Conservation (phyloP, 768 basidiomycete species). For the Boletus speciosus region DNA sequence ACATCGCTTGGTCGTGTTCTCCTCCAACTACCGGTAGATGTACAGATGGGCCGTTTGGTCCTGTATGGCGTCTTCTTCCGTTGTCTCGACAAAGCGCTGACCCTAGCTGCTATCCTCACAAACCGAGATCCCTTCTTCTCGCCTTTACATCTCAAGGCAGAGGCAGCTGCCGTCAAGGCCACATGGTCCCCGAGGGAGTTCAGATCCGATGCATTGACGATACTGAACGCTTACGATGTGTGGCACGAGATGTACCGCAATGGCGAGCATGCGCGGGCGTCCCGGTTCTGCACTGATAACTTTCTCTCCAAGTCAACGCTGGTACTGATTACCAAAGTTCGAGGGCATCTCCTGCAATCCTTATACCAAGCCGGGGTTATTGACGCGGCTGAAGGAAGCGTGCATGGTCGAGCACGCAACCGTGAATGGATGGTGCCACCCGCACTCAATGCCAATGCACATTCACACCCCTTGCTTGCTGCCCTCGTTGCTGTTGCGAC, state of each 20-base stretch:
- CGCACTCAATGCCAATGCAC: slow-evolving; percentile 67
- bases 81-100: slow-evolving; percentile 83
- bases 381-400: slow-evolving; percentile 71
- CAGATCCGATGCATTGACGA: slow-evolving; percentile 79
- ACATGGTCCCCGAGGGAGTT: slow-evolving; percentile 79
- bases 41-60: slow-evolving; percentile 83
- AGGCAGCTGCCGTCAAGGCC: slow-evolving; percentile 70
- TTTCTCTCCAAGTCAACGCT: slow-evolving; percentile 87
- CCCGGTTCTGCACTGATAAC: slow-evolving; percentile 77
- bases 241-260: slow-evolving; percentile 74
- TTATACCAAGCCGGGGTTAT: slow-evolving; percentile 81
- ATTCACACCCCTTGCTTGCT: slow-evolving; percentile 72
- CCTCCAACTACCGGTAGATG: slow-evolving; percentile 86
- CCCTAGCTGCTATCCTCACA: slow-evolving; percentile 86
- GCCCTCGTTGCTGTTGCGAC: slow-evolving; percentile 82
- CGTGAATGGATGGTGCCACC: slow-evolving; percentile 50
- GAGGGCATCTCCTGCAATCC: slow-evolving; percentile 70
- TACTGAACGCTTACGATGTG: slow-evolving; percentile 72
- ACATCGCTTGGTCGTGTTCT: slow-evolving; percentile 88
- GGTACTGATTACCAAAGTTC: slow-evolving; percentile 75
- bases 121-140: slow-evolving; percentile 89
- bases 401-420: slow-evolving; percentile 27
- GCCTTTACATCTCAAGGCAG: slow-evolving; percentile 69
- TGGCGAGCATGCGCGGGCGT: slow-evolving; percentile 63
- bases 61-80: slow-evolving; percentile 91